Evolutionary conservation across 805 yeast genomes (phyloP), one percentile per base, ranked within the genome.

Genomic region (Wickerhamia fluorescens): DNA sequence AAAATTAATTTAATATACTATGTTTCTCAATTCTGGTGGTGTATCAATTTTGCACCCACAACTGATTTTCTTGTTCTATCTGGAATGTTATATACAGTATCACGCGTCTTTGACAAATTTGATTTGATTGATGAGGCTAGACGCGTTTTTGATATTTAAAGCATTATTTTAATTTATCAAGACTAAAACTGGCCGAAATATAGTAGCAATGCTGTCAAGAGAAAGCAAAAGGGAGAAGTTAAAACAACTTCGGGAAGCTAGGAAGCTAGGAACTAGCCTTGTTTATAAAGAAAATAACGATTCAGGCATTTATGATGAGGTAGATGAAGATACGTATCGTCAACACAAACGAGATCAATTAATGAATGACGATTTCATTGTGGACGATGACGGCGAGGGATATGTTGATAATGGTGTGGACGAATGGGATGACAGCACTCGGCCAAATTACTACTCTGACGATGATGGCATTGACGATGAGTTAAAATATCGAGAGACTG

Each of bases 351-450:
- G 94, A 44, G 75, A 81, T 34, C 84, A 87, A 34, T 64, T 92
- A 27, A 66, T 86, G 53, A 78, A 82, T 37, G 96, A 89, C 47
- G 96, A 89, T 52, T 89, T 89, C 50, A 92, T 89, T 20, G 94
- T 86, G 2, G 96, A 87, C 51, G 97, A 89, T 51, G 77, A 82
- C 41, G 96, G 96, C 17, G 81, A 79, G 40, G 97, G 96, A 0
- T 89, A 89, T 47, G 88, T 86, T 2, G 97, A 92, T 44, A 82
- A 82, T 24, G 98, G 98, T 34, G 83, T 70, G 6, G 94, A 89
- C 44, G 95, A 86, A 35, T 86, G 94, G 88, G 94, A 78, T 35
- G 67, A 62, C 22, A 54, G 63, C 19, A 49, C 63, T 31, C 61
- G 65, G 30, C 71, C 68, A 24, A 58, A 65, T 29, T 72, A 71